A percentile compares a stretch with the other conserved stretches of the same genome.
Evolutionary conservation across 805 yeast genomes (phyloP).

Genomic region (Tetrapisispora taiwanensis): DNA sequence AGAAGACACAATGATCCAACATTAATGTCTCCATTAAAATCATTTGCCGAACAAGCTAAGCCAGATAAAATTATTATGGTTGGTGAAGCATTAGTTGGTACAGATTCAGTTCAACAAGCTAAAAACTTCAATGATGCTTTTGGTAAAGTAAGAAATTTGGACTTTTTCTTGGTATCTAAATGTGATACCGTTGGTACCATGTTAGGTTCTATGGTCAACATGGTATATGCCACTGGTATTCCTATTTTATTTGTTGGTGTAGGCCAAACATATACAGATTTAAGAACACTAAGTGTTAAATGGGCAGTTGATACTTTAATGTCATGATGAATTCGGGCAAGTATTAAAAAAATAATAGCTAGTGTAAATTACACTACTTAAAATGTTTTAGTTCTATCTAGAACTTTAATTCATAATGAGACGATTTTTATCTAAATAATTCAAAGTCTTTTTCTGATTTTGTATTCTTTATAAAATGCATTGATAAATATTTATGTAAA

Average conservation of each 20-base stretch:
- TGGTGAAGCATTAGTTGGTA: constrained; percentile 95
- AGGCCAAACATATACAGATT: constrained; percentile 93
- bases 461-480: not conserved
- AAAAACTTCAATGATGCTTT: constrained; percentile 86
- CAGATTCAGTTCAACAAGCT: constrained; percentile 94
- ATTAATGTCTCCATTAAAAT: constrained; percentile 89
- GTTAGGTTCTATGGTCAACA: constrained; percentile 93
- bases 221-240: constrained; percentile 92
- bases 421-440: not conserved
- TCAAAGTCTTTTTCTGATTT: not conserved
- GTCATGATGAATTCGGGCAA: no score
- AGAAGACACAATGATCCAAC: constrained; percentile 92
- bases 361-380: no score
- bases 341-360: not conserved
- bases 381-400: no score
- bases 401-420: no score
- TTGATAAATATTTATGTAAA: not conserved
- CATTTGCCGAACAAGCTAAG: constrained; percentile 88
- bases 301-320: constrained; percentile 85
- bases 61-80: constrained; percentile 98
- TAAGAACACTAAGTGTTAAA: constrained; percentile 79
- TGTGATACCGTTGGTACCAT: constrained; percentile 96
- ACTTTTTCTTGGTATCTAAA: constrained; percentile 85
- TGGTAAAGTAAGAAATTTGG: constrained; percentile 70
- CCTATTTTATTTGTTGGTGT: constrained; percentile 94